phyloP scores from a whole-genome alignment of 1,139 yeast species.

The Lipomyces yarrowii region DNA sequence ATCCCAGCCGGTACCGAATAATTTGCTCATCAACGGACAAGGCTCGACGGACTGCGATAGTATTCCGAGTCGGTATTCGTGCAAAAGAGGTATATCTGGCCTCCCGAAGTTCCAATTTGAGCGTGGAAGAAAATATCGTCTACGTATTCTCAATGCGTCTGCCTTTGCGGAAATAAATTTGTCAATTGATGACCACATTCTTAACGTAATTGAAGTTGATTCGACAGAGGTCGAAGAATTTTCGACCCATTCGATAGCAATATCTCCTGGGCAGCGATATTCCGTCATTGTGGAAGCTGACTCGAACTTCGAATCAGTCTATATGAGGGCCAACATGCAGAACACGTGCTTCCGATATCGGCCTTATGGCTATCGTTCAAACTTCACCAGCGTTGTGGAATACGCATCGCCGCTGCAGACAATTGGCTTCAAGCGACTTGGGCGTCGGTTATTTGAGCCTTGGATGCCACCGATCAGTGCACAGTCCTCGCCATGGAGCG shows the following conservation, averaged over 20 bases:
- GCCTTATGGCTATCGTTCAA: conserved; percentile 32
- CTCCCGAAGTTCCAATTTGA: conserved; percentile 28
- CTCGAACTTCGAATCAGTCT: conserved; percentile 40
- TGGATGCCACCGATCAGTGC: background rate
- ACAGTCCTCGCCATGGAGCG: background rate
- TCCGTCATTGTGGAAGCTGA: conserved; percentile 65
- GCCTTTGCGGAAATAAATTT: conserved; percentile 39
- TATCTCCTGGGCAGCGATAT: conserved; percentile 70
- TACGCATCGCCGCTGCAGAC: background rate
- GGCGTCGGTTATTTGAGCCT: background rate
- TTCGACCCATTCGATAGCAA: conserved; percentile 55
- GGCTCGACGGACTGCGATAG: conserved; percentile 33
- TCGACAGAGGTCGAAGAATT: conserved; percentile 62
- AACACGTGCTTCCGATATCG: conserved; percentile 34
- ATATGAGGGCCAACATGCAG: conserved; percentile 35
- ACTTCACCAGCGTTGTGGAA: conserved; percentile 31
- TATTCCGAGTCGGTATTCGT: conserved; percentile 13
- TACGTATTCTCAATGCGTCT: conserved; percentile 41
- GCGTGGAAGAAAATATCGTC: conserved; percentile 33
- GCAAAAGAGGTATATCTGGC: conserved; percentile 25
- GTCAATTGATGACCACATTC: conserved; percentile 36
- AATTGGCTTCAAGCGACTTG: background rate
- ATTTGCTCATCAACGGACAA: conserved; percentile 39
- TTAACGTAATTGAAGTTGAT: conserved; percentile 71
- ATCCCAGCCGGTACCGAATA: conserved; percentile 54